Evolutionary conservation across 768 basidiomycete genomes (phyloP), one percentile per base, ranked within the genome.

Genomic region (Suillus placidus): DNA sequence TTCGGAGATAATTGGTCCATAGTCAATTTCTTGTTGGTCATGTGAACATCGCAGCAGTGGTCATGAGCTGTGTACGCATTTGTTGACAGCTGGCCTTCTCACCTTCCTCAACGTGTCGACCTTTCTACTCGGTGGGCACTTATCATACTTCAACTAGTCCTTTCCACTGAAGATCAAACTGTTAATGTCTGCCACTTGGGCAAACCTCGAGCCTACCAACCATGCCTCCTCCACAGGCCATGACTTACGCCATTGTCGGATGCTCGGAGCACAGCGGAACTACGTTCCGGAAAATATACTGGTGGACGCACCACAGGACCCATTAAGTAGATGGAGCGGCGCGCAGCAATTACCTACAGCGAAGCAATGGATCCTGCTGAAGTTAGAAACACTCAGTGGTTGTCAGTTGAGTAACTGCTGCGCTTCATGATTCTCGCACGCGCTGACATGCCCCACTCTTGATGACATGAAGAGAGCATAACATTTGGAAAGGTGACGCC

Each of bases 321-420:
- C 85, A 64, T 79, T 81, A 4, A 92, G 90, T 72, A 79, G 92
- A 79, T 93, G 91, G 92, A 93, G 90, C 60, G 88, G 88, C 7
- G 87, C 86, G 4, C 81, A 85, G 57, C 86, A 88, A 51, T 81
- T 83, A 6, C 74, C 82, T 6, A 85, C 81, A 68, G 76, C 80
- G 54, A 85, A 84, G 64, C 90, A 92, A 71, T 94, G 91, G 90
- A 84, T 94, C 20, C 74, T 90, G 13, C 79, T 93, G 60, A 84
- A 85, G 40, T 78, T 93, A 4, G 86, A 92, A 51, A 78, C 80
- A 4, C 74, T 86, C 40, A 80, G 83, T 34, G 78, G n/a, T 93
- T 68, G 83, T 94, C 71, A 89, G 92, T 91, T 82, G 82, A 83
- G 80, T 82, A 54, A 65, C 57, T 64, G 43, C 64, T 4, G 43